Conservation (phyloP, 164 flowering plant genomes). For the Annona squamosa region DNA sequence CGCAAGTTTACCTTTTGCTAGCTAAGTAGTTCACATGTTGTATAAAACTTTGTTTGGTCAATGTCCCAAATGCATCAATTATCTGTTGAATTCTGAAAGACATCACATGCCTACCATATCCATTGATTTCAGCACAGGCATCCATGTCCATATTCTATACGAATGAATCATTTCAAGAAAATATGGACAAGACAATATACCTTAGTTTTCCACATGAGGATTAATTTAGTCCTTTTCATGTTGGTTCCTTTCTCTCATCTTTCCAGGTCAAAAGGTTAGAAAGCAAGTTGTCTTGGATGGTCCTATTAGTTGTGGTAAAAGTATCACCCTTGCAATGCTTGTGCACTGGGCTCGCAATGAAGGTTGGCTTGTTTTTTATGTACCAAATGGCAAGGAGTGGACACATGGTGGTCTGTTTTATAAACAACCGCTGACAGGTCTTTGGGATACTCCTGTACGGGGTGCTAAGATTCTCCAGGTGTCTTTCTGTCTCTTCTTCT, state of each 20-base stretch:
- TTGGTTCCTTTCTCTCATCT: neutral
- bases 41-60: too few relatives aligned
- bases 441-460: conserved; percentile 96
- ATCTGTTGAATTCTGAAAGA: too few relatives aligned
- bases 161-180: too few relatives aligned
- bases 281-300: conserved; percentile 94
- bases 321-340: conserved; percentile 88
- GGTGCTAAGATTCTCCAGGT: conserved; percentile 74
- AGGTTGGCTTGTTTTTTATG: conserved; percentile 95
- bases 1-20: too few relatives aligned
- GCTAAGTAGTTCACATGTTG: too few relatives aligned
- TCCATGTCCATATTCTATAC: neutral
- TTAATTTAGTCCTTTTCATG: neutral
- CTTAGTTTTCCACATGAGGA: neutral
- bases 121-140: neutral
- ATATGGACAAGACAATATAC: neutral
- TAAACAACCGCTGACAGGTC: conserved; percentile 61
- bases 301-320: conserved; percentile 79
- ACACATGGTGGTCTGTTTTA: conserved; percentile 86
- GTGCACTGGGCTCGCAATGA: conserved; percentile 95
- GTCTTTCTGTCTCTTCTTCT: conserved; percentile 14
- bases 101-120: too few relatives aligned
- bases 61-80: too few relatives aligned
- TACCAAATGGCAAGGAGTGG: conserved; percentile 70
- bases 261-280: conserved; percentile 46